Evolutionary conservation across 2,329 filamentous ascomycete species (phyloP).

Genomic region (Dactylella cylindrospora): DNA sequence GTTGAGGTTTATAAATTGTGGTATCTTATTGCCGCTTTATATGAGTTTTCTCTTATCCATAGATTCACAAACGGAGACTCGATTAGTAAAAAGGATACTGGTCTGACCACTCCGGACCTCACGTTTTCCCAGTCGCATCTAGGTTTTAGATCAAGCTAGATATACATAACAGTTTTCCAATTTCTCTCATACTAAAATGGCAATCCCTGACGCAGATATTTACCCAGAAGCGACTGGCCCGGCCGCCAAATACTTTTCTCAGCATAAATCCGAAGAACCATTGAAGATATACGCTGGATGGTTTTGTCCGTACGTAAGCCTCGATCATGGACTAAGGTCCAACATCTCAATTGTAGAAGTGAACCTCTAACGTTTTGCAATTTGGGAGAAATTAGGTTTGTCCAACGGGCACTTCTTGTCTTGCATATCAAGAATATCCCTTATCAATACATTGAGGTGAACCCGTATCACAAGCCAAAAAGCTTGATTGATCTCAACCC

Average conservation of each 20-base stretch:
- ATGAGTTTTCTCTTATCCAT: too few relatives aligned
- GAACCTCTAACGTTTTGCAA: slow-evolving; percentile 54
- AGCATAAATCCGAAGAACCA: slow-evolving; percentile 53
- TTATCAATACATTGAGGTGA: slow-evolving; percentile 76
- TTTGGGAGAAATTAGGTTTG: neutral
- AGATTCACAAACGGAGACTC: too few relatives aligned
- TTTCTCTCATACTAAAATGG: too few relatives aligned
- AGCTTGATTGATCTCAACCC: slow-evolving; percentile 72
- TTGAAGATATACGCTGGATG: slow-evolving; percentile 72
- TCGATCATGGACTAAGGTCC: neutral
- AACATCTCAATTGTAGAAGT: neutral
- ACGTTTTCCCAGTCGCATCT: too few relatives aligned
- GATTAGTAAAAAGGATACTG: too few relatives aligned
- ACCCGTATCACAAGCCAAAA: slow-evolving; percentile 72
- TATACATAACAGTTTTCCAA: too few relatives aligned
- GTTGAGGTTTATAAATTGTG: too few relatives aligned
- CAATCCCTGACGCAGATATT: slow-evolving; percentile 24
- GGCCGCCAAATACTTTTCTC: slow-evolving; percentile 28
- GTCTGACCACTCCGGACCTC: too few relatives aligned
- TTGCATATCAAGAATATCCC: slow-evolving; percentile 20
- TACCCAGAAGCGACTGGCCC: slow-evolving; percentile 35
- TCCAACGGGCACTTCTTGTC: slow-evolving; percentile 9
- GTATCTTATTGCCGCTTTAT: too few relatives aligned
- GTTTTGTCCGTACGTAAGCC: slow-evolving; percentile 63
- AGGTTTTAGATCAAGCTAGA: too few relatives aligned